Evolutionary conservation across 768 basidiomycete species (phyloP).

Genomic region (Cystobasidium ongulense): DNA sequence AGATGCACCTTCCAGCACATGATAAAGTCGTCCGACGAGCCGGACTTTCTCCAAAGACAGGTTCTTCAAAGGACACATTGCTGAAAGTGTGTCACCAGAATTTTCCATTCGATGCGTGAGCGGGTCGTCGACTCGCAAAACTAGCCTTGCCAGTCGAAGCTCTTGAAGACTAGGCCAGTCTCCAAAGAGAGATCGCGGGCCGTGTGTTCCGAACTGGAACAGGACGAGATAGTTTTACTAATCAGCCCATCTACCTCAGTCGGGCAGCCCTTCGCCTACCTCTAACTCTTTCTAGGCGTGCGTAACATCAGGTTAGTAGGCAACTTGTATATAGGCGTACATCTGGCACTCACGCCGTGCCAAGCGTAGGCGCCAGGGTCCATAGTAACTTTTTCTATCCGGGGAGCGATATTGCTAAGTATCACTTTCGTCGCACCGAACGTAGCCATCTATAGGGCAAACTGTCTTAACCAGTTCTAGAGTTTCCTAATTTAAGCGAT

Average conservation of each 20-base stretch:
- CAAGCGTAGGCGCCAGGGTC: constrained; percentile 17
- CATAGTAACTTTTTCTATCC: constrained; percentile 3
- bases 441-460: not conserved
- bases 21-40: not conserved
- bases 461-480: not conserved
- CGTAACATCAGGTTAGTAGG: not conserved
- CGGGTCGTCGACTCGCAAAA: not conserved
- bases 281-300: constrained; percentile 7
- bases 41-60: constrained; percentile 13
- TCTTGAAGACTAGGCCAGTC: constrained; percentile 11
- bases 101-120: not conserved
- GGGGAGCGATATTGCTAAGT: not conserved
- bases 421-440: constrained; percentile 6
- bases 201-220: not conserved
- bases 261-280: not conserved
- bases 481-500: not conserved
- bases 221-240: not conserved
- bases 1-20: constrained; percentile 10
- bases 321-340: not conserved
- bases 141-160: not conserved
- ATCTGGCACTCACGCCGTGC: constrained; percentile 6
- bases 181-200: not conserved
- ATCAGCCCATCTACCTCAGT: too few relatives aligned
- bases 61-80: constrained; percentile 2
- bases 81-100: not conserved